Conservation (phyloP, 495 filamentous ascomycete species). For the Poronia punctata region DNA sequence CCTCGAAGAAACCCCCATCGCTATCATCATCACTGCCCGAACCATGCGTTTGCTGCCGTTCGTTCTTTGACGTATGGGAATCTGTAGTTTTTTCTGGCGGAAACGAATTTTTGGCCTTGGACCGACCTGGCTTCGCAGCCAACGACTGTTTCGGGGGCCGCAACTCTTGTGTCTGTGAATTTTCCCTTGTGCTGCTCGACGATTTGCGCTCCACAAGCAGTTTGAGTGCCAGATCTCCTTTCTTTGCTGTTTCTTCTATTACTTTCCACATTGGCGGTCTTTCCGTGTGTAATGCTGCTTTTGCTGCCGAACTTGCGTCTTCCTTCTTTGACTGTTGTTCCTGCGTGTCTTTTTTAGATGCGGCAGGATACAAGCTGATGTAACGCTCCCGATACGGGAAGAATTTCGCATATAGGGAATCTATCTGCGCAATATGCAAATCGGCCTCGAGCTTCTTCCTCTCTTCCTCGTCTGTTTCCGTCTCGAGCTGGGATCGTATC, state of each 20-base stretch:
- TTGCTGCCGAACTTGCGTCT: slow-evolving; percentile 27
- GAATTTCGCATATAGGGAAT: slow-evolving; percentile 80
- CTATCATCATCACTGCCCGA: slow-evolving; percentile 14
- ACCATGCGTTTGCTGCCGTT: slow-evolving; percentile 3
- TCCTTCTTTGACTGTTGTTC: slow-evolving; percentile 14
- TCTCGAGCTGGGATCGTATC: slow-evolving; percentile 49
- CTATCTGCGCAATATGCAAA: slow-evolving; percentile 66
- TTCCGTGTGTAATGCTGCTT: slow-evolving; percentile 29
- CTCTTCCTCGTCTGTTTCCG: slow-evolving; percentile 40
- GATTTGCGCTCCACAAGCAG: slow-evolving; percentile 21
- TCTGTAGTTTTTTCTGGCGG: slow-evolving; percentile 2
- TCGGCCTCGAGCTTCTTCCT: slow-evolving; percentile 44
- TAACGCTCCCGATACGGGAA: slow-evolving; percentile 77
- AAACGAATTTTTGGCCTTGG: slow-evolving; percentile 9
- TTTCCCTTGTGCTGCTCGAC: slow-evolving; percentile 1
- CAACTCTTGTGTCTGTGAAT: not conserved
- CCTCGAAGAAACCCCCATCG: slow-evolving; percentile 27
- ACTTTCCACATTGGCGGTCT: slow-evolving; percentile 59
- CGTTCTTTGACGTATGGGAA: slow-evolving; percentile 4
- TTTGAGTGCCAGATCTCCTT: slow-evolving; percentile 32
- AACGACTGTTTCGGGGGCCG: slow-evolving; percentile 5
- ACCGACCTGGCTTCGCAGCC: slow-evolving; percentile 1
- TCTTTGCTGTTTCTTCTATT: slow-evolving; percentile 62
- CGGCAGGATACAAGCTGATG: slow-evolving; percentile 63
- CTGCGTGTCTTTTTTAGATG: slow-evolving; percentile 1